phyloP scores from a whole-genome alignment of 1,284 basidiomycete species.

The Ustilago lituana region DNA sequence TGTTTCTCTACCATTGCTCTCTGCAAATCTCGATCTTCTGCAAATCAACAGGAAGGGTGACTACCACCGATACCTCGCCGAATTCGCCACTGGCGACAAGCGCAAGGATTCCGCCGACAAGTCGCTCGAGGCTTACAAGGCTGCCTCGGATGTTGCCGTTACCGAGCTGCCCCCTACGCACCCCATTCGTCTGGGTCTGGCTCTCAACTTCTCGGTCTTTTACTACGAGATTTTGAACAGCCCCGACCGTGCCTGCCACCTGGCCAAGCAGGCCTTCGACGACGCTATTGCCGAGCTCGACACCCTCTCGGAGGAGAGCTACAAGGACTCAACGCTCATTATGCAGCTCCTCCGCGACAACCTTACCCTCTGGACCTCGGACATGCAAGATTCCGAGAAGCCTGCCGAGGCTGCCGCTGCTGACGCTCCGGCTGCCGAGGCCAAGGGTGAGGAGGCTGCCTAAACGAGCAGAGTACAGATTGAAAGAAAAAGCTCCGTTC shows the following conservation, averaged over 20 bases:
- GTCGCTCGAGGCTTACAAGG: constrained; percentile 99
- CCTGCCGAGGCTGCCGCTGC: constrained; percentile 63
- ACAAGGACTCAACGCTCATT: constrained; percentile 91
- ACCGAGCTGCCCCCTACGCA: constrained; percentile 98
- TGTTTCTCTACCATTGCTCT: not conserved
- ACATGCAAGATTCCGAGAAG: constrained; percentile 75
- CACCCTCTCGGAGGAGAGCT: constrained; percentile 98
- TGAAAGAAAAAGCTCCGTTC: constrained; percentile 41
- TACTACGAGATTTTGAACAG: constrained; percentile 99
- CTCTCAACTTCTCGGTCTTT: constrained; percentile 99
- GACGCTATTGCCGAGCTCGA: constrained; percentile 99
- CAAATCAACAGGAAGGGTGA: constrained; percentile 88
- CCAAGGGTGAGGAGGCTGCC: constrained; percentile 66
- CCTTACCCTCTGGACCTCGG: constrained; percentile 93
- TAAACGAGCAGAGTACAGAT: constrained; percentile 44
- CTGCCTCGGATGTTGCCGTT: constrained; percentile 95
- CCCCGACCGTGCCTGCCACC: constrained; percentile 98
- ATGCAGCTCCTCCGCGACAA: constrained; percentile 99
- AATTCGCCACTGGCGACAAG: constrained; percentile 99
- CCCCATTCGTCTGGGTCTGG: constrained; percentile 98
- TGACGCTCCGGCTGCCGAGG: constrained; percentile 60
- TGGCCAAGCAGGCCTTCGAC: constrained; percentile 99
- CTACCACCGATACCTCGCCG: constrained; percentile 99
- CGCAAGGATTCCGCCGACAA: constrained; percentile 98
- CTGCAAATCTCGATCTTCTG: not conserved